A percentile compares a stretch with the other conserved stretches of the same genome.
Evolutionary conservation across 495 filamentous ascomycete genomes (phyloP).

Genomic region (Bacidia rubella): DNA sequence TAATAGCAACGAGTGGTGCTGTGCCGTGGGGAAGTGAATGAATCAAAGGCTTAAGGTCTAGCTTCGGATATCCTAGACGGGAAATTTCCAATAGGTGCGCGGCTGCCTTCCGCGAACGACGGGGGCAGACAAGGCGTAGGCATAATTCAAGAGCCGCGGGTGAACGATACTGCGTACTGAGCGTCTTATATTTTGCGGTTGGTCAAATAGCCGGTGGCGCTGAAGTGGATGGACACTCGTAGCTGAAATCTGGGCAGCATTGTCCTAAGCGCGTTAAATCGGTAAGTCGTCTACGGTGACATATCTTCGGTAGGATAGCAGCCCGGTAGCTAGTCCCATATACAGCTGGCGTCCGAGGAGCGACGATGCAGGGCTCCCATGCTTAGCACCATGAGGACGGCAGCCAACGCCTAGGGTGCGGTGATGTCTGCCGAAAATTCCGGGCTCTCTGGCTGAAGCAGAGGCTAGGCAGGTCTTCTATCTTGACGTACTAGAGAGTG

Average conservation of each 20-base stretch:
- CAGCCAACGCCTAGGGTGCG: background rate
- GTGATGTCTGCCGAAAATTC: background rate
- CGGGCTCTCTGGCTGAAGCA: background rate
- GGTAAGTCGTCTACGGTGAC: background rate
- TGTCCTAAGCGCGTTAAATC: conserved; percentile 2
- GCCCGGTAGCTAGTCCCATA: no score
- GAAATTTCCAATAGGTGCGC: background rate
- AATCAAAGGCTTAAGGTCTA: background rate
- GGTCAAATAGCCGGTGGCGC: background rate
- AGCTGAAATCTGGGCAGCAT: background rate
- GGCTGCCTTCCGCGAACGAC: background rate
- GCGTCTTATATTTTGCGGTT: background rate
- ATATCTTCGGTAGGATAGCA: background rate
- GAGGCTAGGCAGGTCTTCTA: background rate
- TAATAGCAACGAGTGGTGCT: background rate
- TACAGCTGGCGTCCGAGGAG: no score
- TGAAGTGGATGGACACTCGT: no score
- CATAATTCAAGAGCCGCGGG: background rate
- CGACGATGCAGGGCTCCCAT: no score
- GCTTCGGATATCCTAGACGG: background rate
- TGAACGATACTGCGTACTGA: background rate
- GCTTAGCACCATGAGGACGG: no score
- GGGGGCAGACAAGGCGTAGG: background rate
- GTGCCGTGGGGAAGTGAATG: background rate
- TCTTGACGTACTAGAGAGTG: no score